Conservation (phyloP, 2,329 filamentous ascomycete genomes). For the Cercospora sp. region DNA sequence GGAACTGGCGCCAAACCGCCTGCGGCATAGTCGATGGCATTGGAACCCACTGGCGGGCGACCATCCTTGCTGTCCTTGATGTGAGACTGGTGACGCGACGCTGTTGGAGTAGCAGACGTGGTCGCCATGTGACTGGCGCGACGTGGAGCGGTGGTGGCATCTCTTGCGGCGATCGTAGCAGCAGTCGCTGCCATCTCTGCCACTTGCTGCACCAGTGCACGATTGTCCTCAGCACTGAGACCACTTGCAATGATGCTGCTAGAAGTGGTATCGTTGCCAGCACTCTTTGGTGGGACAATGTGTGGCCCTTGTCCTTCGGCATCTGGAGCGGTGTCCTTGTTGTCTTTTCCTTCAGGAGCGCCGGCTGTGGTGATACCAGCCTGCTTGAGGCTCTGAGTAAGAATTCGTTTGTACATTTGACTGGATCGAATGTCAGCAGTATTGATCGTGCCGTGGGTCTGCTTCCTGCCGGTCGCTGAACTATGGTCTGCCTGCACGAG, state of each 20-base stretch:
- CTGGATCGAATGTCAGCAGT: slow-evolving; percentile 78
- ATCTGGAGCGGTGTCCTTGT: slow-evolving; percentile 19
- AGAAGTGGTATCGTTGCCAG: slow-evolving; percentile 49
- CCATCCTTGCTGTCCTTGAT: slow-evolving; percentile 20
- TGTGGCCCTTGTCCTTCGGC: slow-evolving; percentile 58
- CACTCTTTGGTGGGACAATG: slow-evolving; percentile 70
- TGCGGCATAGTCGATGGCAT: slow-evolving; percentile 33
- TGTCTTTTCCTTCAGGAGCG: slow-evolving; percentile 34
- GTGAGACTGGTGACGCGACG: slow-evolving; percentile 23
- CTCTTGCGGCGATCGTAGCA: slow-evolving; percentile 79
- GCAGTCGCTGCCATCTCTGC: slow-evolving; percentile 93
- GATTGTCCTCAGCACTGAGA: slow-evolving; percentile 79
- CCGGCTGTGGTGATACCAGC: slow-evolving; percentile 66
- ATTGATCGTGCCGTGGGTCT: slow-evolving; percentile 17
- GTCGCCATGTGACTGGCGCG: slow-evolving; percentile 50
- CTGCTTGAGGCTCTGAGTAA: slow-evolving; percentile 85
- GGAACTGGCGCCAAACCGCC: slow-evolving; percentile 31
- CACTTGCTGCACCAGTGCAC: slow-evolving; percentile 77
- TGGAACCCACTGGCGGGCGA: neutral
- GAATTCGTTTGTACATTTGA: slow-evolving; percentile 86
- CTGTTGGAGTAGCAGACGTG: slow-evolving; percentile 20
- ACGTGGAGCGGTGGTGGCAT: slow-evolving; percentile 59
- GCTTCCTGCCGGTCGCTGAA: slow-evolving; percentile 17
- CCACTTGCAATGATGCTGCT: slow-evolving; percentile 55
- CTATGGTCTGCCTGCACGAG: slow-evolving; percentile 19